A percentile compares a stretch with the other conserved stretches of the same genome.
These are phyloP conservation scores for Pelargonium cotyledonis DNA, from an alignment of 441 rosid genomes.

Conservation along the genomic window DNA sequence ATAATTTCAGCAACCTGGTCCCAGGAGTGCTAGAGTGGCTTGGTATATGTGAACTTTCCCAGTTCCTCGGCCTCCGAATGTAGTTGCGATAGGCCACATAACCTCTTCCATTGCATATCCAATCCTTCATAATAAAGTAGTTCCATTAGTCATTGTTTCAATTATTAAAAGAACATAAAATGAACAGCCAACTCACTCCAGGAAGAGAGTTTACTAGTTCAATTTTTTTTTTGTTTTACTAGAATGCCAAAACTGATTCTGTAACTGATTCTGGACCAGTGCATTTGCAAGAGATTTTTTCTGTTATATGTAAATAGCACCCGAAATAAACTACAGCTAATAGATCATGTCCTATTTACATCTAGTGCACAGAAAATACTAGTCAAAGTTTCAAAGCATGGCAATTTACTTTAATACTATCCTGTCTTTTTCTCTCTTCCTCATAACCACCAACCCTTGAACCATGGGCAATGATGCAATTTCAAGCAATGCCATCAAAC, in stretches of 20 bases:
- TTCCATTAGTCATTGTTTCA: slow-evolving; percentile 9
- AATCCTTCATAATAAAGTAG: slow-evolving; percentile 49
- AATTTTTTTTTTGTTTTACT: too few species aligned
- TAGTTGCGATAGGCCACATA: slow-evolving; percentile 79
- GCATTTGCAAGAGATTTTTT: neutral
- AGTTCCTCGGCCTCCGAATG: slow-evolving; percentile 79
- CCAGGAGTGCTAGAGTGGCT: slow-evolving; percentile 77
- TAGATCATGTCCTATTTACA: neutral
- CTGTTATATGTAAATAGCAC: neutral
- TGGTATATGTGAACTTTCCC: slow-evolving; percentile 51
- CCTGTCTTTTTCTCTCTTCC: too few species aligned
- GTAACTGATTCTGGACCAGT: too few species aligned
- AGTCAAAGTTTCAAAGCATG: too few species aligned
- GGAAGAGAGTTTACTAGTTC: neutral
- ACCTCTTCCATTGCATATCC: slow-evolving; percentile 89
- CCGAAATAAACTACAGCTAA: neutral
- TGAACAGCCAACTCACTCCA: neutral
- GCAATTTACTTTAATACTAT: too few species aligned
- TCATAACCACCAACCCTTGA: too few species aligned
- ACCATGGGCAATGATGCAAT: too few species aligned
- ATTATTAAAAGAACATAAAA: neutral
- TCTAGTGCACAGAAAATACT: too few species aligned
- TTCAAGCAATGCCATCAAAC: neutral
- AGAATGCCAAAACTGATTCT: too few species aligned
- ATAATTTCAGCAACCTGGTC: slow-evolving; percentile 53